Evolutionary conservation across 352 stramenopile genomes (phyloP).

Genomic region (Globisporangium rhizosaccharum): DNA sequence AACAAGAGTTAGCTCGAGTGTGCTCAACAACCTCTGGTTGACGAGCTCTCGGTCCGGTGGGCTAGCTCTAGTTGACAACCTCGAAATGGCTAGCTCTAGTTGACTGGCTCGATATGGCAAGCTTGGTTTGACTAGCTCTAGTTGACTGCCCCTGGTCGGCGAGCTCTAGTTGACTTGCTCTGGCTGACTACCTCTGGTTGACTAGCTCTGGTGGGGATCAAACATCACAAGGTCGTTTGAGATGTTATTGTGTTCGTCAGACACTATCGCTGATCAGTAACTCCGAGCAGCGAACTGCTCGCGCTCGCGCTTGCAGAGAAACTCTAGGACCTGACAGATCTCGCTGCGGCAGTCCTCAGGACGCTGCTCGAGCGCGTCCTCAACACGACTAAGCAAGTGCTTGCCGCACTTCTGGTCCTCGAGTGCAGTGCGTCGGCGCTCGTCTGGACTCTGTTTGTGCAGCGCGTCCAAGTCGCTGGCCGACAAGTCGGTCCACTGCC

Average conservation of each 20-base stretch:
- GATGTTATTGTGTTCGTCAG: neutral
- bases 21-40: no score
- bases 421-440: neutral
- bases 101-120: no score
- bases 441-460: neutral
- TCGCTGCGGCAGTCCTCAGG: slow-evolving; percentile 52
- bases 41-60: no score
- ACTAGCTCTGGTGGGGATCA: no score
- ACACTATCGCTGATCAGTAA: slow-evolving; percentile 4
- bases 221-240: no score
- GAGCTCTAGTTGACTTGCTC: no score
- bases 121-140: no score
- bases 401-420: slow-evolving; percentile 8
- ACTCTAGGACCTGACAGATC: slow-evolving; percentile 41
- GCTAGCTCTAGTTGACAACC: no score
- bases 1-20: no score
- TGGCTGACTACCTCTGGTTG: no score
- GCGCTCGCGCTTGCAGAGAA: slow-evolving; percentile 19
- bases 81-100: no score
- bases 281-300: neutral
- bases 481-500: slow-evolving; percentile 46
- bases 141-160: no score
- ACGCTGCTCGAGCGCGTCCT: slow-evolving; percentile 38
- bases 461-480: slow-evolving; percentile 35
- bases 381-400: slow-evolving; percentile 31